phyloP scores from a whole-genome alignment of 768 basidiomycete species.

The Lactifluus rugatus region DNA sequence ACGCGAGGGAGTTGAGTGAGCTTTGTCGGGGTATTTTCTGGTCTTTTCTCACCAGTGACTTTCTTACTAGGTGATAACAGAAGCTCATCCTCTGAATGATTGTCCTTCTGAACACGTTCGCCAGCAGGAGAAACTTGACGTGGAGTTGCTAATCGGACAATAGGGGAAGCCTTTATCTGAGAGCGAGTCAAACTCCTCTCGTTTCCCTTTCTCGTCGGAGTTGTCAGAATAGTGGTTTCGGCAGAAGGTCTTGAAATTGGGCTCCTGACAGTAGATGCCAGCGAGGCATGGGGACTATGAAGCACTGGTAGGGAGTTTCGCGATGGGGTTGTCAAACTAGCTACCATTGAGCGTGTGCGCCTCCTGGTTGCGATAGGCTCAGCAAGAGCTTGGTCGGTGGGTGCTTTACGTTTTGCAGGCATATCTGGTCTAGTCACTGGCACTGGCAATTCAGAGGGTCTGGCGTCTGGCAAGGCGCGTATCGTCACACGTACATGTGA shows the following conservation, averaged over 20 bases:
- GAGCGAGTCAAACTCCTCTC: constrained; percentile 9
- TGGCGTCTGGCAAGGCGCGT: neutral
- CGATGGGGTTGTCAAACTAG: constrained; percentile 1
- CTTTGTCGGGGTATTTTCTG: neutral
- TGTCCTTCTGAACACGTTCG: neutral
- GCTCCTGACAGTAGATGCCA: neutral
- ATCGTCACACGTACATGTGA: neutral
- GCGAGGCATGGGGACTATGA: neutral
- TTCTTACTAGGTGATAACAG: constrained; percentile 3
- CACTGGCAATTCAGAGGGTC: neutral
- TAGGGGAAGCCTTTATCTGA: neutral
- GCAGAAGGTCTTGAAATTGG: neutral
- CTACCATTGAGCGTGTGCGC: constrained; percentile 17
- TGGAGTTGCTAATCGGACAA: neutral
- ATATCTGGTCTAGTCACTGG: constrained; percentile 19
- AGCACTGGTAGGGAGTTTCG: neutral
- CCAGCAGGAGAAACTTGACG: neutral
- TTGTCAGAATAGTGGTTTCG: neutral
- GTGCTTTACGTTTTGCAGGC: constrained; percentile 28
- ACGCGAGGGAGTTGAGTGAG: constrained; percentile 10
- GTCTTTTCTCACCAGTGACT: neutral
- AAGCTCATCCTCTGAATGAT: constrained; percentile 17
- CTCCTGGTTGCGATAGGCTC: constrained; percentile 20
- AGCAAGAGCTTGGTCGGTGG: neutral
- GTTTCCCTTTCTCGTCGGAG: neutral